Conservation (phyloP, 441 rosid genomes). For the Populus hybrid region DNA sequence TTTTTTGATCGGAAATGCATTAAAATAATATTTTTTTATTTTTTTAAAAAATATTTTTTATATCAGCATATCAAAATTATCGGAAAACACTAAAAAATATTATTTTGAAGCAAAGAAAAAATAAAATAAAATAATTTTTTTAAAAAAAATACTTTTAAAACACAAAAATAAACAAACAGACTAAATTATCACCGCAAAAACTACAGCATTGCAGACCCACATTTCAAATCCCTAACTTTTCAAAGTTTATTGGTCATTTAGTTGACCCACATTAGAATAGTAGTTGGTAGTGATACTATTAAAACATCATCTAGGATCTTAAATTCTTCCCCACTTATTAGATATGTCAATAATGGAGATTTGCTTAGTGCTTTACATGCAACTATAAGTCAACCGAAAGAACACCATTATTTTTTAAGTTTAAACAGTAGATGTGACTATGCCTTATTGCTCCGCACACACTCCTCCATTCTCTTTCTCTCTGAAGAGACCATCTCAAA, state of each 20-base stretch:
- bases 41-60: no score
- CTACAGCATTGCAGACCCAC: no score
- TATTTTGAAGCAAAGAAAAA: no score
- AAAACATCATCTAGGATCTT: neutral
- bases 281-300: neutral
- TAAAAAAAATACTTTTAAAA: accelerated
- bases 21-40: no score
- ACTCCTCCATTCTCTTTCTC: constrained; percentile 2
- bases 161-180: accelerated
- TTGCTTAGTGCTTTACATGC: constrained; percentile 3
- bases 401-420: neutral
- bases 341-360: constrained; percentile 1
- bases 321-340: constrained; percentile 2
- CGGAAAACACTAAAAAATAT: no score
- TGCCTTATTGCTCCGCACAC: constrained; percentile 15
- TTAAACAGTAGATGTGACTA: constrained; percentile 3
- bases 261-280: neutral
- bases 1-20: accelerated
- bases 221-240: no score
- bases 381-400: constrained; percentile 10
- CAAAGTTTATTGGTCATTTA: no score
- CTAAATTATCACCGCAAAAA: no score
- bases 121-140: no score
- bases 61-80: no score
- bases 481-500: neutral